Percentiles rank a stretch among this genome's conserved stretches.
Conservation (phyloP, 805 yeast genomes). For the Candida hispaniensis region DNA sequence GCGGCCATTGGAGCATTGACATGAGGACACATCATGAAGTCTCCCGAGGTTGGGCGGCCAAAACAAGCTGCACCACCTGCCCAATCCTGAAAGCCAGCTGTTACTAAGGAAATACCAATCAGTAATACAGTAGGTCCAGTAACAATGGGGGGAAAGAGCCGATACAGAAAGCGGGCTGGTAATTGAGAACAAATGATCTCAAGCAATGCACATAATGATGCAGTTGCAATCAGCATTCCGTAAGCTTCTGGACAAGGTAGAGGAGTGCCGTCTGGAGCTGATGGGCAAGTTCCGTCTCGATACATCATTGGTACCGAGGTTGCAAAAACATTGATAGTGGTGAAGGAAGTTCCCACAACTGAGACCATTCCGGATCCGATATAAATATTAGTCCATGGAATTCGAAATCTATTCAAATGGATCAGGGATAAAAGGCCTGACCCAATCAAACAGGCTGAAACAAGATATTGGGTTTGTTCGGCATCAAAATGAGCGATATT, state of each 20-base stretch:
- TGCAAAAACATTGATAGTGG: conserved; percentile 70
- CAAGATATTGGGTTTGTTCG: conserved; percentile 47
- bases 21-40: conserved; percentile 37
- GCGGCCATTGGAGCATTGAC: conserved; percentile 43
- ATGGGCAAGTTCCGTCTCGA: conserved; percentile 53
- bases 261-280: conserved; percentile 43
- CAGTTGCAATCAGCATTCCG: conserved; percentile 76
- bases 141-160: conserved; percentile 76
- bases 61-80: conserved; percentile 65
- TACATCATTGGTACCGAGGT: conserved; percentile 79
- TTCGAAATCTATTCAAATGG: conserved; percentile 73
- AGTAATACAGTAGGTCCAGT: conserved; percentile 88
- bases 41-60: conserved; percentile 33
- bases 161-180: conserved; percentile 63
- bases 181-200: conserved; percentile 65
- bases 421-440: conserved; percentile 60
- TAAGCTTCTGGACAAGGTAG: conserved; percentile 85
- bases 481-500: conserved; percentile 47
- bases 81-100: conserved; percentile 73
- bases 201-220: conserved; percentile 63
- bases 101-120: conserved; percentile 62
- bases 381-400: conserved; percentile 61
- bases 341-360: conserved; percentile 86
- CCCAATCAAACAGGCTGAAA: conserved; percentile 60
- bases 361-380: conserved; percentile 83